Evolutionary conservation across 345 rosid genomes (phyloP), one percentile per base, ranked within the genome.

Genomic region (Lepidium sativum): DNA sequence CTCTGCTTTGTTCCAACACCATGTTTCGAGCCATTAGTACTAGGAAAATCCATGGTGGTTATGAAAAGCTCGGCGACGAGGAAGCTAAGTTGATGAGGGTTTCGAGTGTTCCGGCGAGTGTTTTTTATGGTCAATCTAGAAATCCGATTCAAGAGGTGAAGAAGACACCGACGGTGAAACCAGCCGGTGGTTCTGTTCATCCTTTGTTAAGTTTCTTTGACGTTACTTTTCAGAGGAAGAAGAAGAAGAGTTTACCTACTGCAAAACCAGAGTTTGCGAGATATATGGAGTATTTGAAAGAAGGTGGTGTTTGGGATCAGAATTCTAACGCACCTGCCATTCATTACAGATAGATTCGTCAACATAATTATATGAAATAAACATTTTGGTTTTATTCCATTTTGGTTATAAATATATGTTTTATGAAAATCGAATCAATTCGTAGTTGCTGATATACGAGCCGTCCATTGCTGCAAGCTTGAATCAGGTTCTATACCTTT

Each of bases 1-100:
- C 38, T 41, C 38, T 1, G 16, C 4, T 9, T 54, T 54, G 45
- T 18, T 9, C 6, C 20, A n/a, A 5, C 51, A 37, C 67, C 79
- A 86, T 91, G 97, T 79, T 87, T 25, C 79, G 96, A 82, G 88
- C 94, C 54, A 65, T 86, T 71, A 91, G 91, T 68, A 80, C 83
- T 0, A 75, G 86, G 29, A 78, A 80, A 71, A 55, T 44, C 63
- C 75, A 38, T 2, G 17, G 53, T 2, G 79, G 83, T 20, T 91
- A 91, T 14, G 86, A 91, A 60, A 72, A 75, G 60, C 60, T 88
- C 5, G 80, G 45, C 0, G 82, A 74, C 1, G 80, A 79, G 37
- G 72, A 73, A 31, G 64, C 63, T 4, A 53, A 9, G 6, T 5
- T 83, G 72, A 75, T 70, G 70, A 82, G 86, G 60, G 49, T 79